Evolutionary conservation across 768 basidiomycete species (phyloP).

Genomic region (Suillus cothurnatus): DNA sequence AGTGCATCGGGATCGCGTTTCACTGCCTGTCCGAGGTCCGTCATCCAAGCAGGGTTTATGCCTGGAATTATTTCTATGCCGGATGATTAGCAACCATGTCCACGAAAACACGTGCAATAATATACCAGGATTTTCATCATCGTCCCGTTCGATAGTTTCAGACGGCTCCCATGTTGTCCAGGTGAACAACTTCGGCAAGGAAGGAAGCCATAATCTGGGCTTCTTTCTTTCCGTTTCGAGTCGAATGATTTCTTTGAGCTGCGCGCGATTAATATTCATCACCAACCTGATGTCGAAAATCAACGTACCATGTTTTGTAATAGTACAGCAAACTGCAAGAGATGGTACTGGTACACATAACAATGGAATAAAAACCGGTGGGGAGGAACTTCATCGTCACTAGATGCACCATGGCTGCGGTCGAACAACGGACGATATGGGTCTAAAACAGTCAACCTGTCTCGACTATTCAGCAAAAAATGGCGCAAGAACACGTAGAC

Average conservation of each 20-base stretch:
- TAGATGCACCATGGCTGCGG: constrained; percentile 27
- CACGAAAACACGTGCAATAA: not conserved
- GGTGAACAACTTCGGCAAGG: constrained; percentile 36
- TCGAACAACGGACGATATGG: constrained; percentile 61
- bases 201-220: constrained; percentile 61
- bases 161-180: constrained; percentile 50
- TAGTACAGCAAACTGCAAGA: constrained; percentile 39
- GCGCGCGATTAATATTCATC: not conserved
- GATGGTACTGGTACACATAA: constrained; percentile 68
- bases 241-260: constrained; percentile 60
- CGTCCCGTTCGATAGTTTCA: constrained; percentile 46
- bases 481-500: not conserved
- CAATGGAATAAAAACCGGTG: constrained; percentile 76
- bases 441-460: constrained; percentile 51
- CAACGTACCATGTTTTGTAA: constrained; percentile 38
- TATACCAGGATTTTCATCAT: constrained; percentile 71
- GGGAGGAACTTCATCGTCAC: constrained; percentile 47
- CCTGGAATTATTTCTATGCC: constrained; percentile 58
- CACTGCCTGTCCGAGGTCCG: constrained; percentile 58
- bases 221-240: constrained; percentile 51
- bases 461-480: constrained; percentile 24
- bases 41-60: constrained; percentile 39
- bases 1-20: constrained; percentile 75
- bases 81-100: not conserved
- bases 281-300: not conserved